Conservation (phyloP, 768 basidiomycete genomes). For the Kondoa subrosea region DNA sequence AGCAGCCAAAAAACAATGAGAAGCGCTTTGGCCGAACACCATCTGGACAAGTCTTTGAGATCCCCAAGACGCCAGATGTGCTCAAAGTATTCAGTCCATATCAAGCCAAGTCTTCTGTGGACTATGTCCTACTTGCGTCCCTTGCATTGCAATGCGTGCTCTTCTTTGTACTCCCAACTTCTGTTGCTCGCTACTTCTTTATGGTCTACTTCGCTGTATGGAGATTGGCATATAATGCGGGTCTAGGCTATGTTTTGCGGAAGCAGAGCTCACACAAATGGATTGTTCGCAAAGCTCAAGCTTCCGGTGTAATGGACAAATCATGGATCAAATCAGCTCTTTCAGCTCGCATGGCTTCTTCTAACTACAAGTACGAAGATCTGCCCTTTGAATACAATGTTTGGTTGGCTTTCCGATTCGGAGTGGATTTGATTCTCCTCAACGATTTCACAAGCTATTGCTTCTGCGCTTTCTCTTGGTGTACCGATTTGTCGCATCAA, state of each 20-base stretch:
- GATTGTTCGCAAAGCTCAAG: conserved; percentile 67
- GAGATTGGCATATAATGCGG: conserved; percentile 77
- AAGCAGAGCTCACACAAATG: conserved; percentile 90
- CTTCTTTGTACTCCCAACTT: conserved; percentile 48
- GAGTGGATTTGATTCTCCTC: conserved; percentile 88
- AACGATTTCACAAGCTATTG: conserved; percentile 92
- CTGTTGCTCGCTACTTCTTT: conserved; percentile 51
- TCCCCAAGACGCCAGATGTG: conserved; percentile 82
- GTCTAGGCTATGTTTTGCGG: conserved; percentile 81
- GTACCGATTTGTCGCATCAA: conserved; percentile 49
- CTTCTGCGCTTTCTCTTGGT: conserved; percentile 80
- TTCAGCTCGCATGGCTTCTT: conserved; percentile 51
- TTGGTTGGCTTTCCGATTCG: conserved; percentile 87
- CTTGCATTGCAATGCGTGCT: conserved; percentile 61
- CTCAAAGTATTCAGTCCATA: conserved; percentile 66
- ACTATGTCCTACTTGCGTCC: conserved; percentile 63
- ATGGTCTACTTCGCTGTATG: conserved; percentile 81
- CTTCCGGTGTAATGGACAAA: conserved; percentile 71
- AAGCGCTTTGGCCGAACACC: too few relatives aligned
- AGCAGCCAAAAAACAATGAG: too few relatives aligned
- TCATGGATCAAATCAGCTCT: conserved; percentile 87
- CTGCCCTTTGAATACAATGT: conserved; percentile 86
- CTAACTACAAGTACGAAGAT: conserved; percentile 38
- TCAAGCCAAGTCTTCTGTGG: conserved; percentile 61
- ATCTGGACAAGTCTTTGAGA: conserved; percentile 86